Conservation (phyloP, 768 basidiomycete species). For the Boletus bicolor region DNA sequence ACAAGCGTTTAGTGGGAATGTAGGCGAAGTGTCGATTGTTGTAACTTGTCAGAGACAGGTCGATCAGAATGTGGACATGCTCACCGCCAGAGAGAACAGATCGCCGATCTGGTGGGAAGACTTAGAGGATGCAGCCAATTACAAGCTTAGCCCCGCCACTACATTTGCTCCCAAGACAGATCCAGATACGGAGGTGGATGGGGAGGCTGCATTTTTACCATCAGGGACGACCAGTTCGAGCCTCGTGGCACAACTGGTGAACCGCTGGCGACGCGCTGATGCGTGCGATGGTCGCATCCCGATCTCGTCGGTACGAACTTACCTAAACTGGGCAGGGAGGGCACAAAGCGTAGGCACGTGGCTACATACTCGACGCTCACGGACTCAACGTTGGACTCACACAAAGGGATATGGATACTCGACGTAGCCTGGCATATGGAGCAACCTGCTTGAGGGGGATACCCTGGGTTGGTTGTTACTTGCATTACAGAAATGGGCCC, state of each 20-base stretch:
- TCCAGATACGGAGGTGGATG: constrained; percentile 4
- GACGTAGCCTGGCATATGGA: background rate
- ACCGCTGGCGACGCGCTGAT: constrained; percentile 12
- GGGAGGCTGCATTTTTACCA: constrained; percentile 1
- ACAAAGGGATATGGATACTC: background rate
- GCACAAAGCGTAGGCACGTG: constrained; percentile 5
- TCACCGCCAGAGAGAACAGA: background rate
- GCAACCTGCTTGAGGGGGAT: background rate
- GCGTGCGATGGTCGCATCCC: constrained; percentile 22
- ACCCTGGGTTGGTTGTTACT: constrained; percentile 3
- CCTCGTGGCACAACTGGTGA: constrained; percentile 24
- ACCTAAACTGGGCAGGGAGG: constrained; percentile 2
- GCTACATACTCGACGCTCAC: background rate
- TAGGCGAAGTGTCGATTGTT: constrained; percentile 3
- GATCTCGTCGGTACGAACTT: constrained; percentile 12
- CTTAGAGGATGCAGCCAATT: background rate
- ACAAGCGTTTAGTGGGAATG: constrained; percentile 3
- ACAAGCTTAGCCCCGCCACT: background rate
- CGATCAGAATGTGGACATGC: constrained; percentile 2
- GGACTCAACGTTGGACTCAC: background rate
- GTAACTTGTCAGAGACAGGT: background rate
- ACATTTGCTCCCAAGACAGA: constrained; percentile 15
- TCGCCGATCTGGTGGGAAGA: constrained; percentile 5
- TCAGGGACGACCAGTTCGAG: constrained; percentile 13
- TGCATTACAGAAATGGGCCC: background rate